phyloP scores from a whole-genome alignment of 768 basidiomycete species.

The Psilocybe sp. region DNA sequence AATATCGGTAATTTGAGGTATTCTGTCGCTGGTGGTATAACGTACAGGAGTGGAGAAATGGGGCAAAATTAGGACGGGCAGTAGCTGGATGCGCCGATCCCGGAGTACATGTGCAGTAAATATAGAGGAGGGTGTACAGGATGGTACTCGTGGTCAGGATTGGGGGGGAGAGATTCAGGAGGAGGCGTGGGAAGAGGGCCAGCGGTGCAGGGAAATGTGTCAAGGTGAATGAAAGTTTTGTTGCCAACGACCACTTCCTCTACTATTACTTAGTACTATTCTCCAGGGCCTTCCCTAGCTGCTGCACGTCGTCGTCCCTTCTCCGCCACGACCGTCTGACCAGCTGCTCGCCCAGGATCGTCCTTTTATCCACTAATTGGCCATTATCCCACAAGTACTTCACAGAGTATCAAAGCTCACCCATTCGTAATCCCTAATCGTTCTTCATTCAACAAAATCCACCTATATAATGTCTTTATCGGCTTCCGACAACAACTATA shows the following conservation, averaged over 20 bases:
- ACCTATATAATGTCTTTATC: constrained; percentile 88
- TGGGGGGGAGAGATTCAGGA: neutral
- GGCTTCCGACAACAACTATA: constrained; percentile 80
- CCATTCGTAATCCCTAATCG: constrained; percentile 78
- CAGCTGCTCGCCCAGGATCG: constrained; percentile 27
- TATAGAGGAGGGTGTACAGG: too few relatives aligned
- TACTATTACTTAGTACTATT: constrained; percentile 53
- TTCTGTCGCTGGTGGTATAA: too few relatives aligned
- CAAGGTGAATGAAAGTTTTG: constrained; percentile 26
- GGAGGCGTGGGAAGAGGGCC: constrained; percentile 33
- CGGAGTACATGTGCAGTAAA: too few relatives aligned
- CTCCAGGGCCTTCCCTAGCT: constrained; percentile 39
- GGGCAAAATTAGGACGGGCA: too few relatives aligned
- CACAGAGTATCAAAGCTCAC: constrained; percentile 22
- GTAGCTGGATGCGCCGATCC: too few relatives aligned
- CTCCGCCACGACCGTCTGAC: constrained; percentile 35
- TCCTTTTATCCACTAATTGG: constrained; percentile 30
- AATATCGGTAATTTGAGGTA: too few relatives aligned
- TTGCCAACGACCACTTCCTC: constrained; percentile 39
- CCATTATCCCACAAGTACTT: constrained; percentile 24
- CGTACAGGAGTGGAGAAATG: too few relatives aligned
- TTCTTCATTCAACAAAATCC: constrained; percentile 46
- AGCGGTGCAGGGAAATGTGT: constrained; percentile 25
- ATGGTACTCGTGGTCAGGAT: neutral
- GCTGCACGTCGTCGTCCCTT: constrained; percentile 51